These are phyloP conservation scores for Rhodomyrtus tomentosa DNA, from an alignment of 345 rosid genomes.

Conservation along the genomic window DNA sequence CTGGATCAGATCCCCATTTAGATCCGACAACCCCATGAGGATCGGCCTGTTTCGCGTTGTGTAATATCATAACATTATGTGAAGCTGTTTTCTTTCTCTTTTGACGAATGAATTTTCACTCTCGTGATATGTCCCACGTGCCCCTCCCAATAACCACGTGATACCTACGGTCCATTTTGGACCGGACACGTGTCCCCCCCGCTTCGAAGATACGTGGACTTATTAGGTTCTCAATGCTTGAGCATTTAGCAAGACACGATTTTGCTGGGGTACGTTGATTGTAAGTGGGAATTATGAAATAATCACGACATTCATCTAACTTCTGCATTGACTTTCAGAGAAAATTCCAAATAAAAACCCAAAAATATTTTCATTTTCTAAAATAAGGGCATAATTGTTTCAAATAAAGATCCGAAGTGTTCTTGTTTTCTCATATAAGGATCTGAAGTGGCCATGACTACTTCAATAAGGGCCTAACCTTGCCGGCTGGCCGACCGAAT, in stretches of 20 bases:
- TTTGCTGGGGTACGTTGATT: not conserved
- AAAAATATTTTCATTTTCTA: no score
- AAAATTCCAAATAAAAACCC: no score
- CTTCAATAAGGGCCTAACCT: no score
- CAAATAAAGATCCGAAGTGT: no score
- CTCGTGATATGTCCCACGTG: not conserved
- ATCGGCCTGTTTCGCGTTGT: not conserved
- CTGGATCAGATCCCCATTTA: not conserved
- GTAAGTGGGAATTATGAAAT: not conserved
- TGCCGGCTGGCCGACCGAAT: rapidly evolving
- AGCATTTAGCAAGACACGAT: not conserved
- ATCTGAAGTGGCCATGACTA: no score
- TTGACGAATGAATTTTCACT: not conserved
- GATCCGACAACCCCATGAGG: not conserved
- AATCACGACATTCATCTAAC: not conserved
- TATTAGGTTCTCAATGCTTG: not conserved
- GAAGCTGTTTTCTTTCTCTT: not conserved
- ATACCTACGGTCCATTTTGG: not conserved
- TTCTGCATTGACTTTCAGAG: not conserved
- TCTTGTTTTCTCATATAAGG: no score
- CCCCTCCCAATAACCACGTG: no score
- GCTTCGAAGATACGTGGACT: not conserved
- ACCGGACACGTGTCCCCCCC: not conserved
- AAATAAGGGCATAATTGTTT: no score
- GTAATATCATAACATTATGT: not conserved